Evolutionary conservation across 2,329 filamentous ascomycete genomes (phyloP), one percentile per base, ranked within the genome.

Genomic region (Cladosporium sp.): DNA sequence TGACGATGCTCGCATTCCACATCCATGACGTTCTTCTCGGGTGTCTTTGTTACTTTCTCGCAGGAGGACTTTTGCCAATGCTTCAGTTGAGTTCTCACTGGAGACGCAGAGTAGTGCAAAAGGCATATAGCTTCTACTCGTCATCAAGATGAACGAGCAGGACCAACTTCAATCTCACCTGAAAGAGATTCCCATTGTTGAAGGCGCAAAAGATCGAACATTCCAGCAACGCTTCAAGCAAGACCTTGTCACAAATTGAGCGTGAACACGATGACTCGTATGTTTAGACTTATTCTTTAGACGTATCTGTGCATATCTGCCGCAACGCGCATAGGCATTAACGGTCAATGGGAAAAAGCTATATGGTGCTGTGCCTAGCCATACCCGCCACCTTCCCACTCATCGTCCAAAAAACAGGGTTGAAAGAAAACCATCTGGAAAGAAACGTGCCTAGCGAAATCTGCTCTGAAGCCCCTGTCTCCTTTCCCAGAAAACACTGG

Each of bases 341-440:
- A 21, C 39, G n/a, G 8, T 46, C n/a, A 21, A 49, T 48, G 26
- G 28, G 11, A 54, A n/a, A n/a, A 26, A 26, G 54, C 56, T 58
- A 58, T 58, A 58, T 58, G 56, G 36, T 58, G 56, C 56, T 58
- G 56, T 58, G 23, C 46, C 56, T 58, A 58, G 56, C 56, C 56
- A 58, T 46, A 58, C 36, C 56, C 36, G 18, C 54, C 30, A 53
- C 39, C 25, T 25, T 25, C 49, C 23, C 5, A 53, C 25, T n/a
- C 39, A 21, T 46, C n/a, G 39, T 46, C 21, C 30, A 32, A 57
- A 4, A 4, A 57, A 39, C 18, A 30, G 13, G 28, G n/a, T n/a
- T 30, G 28, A 30, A 32, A 56, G 10, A 51, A 56, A 30, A 32
- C 32, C 14, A 51, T 28, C 25, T 51, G 23, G 48, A 51, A 28